Base-by-base conservation (phyloP, 768 basidiomycete species). In the Termitomyces sp. region DNA sequence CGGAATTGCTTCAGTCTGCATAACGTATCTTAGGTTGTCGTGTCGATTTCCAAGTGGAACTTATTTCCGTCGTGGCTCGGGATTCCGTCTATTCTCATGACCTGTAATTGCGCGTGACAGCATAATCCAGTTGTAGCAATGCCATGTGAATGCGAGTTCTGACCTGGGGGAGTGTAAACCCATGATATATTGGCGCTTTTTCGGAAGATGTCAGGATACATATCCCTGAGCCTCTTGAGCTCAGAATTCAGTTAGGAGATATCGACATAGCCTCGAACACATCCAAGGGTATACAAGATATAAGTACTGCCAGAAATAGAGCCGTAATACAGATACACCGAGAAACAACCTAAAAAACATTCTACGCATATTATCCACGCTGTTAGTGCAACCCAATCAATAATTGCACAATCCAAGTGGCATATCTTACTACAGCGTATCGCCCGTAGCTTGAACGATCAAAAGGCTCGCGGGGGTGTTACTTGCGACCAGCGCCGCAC, bases 401-500 rank as follows among this genome's bases (percentile, higher is more conserved):
- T 23, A 38, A 29, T 29, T 29, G 9, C 29, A 42, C 33, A 35
- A 10, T 10, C 5, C 20, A 33, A 6, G 2, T 23, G 18, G n/a
- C 16, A 35, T 10, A 12, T 1, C n/a, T 10, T 7, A 11, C n/a
- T 32, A 52, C 12, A 23, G 29, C 9, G 18, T 20, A 29, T 36
- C 16, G 12, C 13, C n/a, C 16, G 41, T 52, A 44, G 59, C 56
- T 38, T 88, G 86, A 52, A 85, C 54, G 10, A 88, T 75, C 10
- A 87, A 64, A 52, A 87, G 66, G 57, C 78, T 82, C 3, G 79
- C 78, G 38, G 70, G 66, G 4, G 74, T 69, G 53, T 76, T 82
- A 22, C 75, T 73, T 2, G 81, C 79, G 0, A 90, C 82, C 47
- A 92, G 65, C 15, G 83, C 86, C 6, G 86, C 82, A 25, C 85